Base-by-base conservation (phyloP, 345 rosid genomes). In the Salix suchowensis region DNA sequence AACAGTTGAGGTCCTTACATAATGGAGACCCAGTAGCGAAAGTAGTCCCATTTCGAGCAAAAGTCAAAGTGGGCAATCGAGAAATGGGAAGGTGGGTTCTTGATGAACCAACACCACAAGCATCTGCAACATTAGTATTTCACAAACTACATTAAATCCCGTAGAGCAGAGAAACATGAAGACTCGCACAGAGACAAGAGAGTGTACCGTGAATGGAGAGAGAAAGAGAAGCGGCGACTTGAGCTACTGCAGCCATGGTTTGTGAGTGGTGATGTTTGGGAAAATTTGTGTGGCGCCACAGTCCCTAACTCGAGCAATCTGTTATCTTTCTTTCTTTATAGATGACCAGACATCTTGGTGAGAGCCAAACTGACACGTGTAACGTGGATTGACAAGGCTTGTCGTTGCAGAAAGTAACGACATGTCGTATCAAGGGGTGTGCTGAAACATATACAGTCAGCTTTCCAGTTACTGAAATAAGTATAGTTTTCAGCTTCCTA, bases 1-100 rank as follows among this genome's bases (percentile, higher is more conserved):
- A 66, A 18, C 69, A 37, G 11, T 9, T 16, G 26, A 37, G 37
- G 37, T 68, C 4, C 86, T 68, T 84, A 91, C 94, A 74, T 28
- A 91, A 91, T 71, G 91, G 89, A 75, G 88, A 85, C 44, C 92
- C 94, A 66, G 97, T 78, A 30, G 88, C 87, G 72, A 94, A 92
- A 67, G 84, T 61, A 61, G 88, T 62, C 54, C 89, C 55, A 30
- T 14, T 62, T 71, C 80, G 75, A 7, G 82, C 72, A 65, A 80
- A 81, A 46, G 78, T 79, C 5, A 87, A 87, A 37, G 68, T 65
- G 68, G 82, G 87, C 72, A 82, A 61, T n/a, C 74, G 76, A 70
- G 83, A 71, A 72, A 77, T 36, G 61, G 74, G 15, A 48, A 55
- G 28, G 62, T 44, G 60, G 79, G 76, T 69, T 80, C 70, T 75